Conservation (phyloP, 1,139 yeast species). For the Arxiozyma bovina region DNA sequence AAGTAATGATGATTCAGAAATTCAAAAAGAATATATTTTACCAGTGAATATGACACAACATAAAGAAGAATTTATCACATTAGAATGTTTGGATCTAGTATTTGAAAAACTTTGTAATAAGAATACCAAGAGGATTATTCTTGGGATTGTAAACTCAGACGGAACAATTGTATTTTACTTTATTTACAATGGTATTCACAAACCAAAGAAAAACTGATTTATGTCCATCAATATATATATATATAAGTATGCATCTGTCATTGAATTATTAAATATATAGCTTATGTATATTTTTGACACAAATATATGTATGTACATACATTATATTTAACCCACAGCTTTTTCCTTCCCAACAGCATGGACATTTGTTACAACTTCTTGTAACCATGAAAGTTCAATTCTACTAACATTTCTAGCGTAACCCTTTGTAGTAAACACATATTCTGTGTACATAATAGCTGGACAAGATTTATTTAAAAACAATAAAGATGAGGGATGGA, state of each 20-base stretch:
- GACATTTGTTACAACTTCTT: conserved; percentile 47
- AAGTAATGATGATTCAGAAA: conserved; percentile 24
- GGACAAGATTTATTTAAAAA: conserved; percentile 69
- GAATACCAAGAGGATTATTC: conserved; percentile 34
- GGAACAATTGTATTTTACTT: conserved; percentile 62
- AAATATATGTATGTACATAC: background rate
- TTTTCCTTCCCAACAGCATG: conserved; percentile 16
- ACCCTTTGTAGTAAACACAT: conserved; percentile 86
- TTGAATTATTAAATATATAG: background rate
- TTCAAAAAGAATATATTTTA: conserved; percentile 22
- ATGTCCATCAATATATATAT: background rate
- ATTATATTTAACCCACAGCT: background rate
- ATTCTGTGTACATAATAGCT: conserved; percentile 90
- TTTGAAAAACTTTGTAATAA: conserved; percentile 23
- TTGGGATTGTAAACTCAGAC: conserved; percentile 54
- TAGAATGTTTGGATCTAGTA: conserved; percentile 24
- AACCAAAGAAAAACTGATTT: conserved; percentile 40
- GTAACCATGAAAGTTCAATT: conserved; percentile 80
- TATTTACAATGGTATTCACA: conserved; percentile 53
- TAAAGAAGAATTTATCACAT: conserved; percentile 29
- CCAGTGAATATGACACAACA: conserved; percentile 29
- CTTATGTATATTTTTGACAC: background rate
- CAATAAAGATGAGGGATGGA: conserved; percentile 86
- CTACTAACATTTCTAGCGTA: conserved; percentile 84
- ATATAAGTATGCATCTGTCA: background rate